Conservation (phyloP, 2,329 filamentous ascomycete species). For the Aspergillus brunneoviolaceus region DNA sequence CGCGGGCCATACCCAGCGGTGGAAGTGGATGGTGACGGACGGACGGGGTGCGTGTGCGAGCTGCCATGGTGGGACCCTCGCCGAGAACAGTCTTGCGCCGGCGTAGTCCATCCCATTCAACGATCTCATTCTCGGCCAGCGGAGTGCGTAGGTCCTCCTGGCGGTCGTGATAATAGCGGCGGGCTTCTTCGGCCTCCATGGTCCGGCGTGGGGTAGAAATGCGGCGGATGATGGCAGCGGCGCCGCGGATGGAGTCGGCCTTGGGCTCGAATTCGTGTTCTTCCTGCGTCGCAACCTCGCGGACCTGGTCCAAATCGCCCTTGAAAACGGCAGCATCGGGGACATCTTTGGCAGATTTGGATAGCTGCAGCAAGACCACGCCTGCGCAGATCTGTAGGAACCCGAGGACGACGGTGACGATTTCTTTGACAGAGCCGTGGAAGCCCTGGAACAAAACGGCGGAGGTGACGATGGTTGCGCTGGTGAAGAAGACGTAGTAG, state of each 20-base stretch:
- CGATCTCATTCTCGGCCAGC: slow-evolving; percentile 74
- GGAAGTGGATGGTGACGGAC: slow-evolving; percentile 60
- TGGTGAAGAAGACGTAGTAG: slow-evolving; percentile 98
- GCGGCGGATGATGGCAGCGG: slow-evolving; percentile 81
- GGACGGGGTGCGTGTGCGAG: slow-evolving; percentile 32
- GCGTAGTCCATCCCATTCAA: slow-evolving; percentile 90
- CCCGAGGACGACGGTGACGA: slow-evolving; percentile 86
- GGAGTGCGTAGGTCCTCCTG: slow-evolving; percentile 68
- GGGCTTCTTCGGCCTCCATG: slow-evolving; percentile 77
- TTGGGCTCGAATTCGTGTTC: slow-evolving; percentile 96
- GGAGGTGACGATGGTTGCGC: slow-evolving; percentile 89
- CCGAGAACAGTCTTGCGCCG: slow-evolving; percentile 63
- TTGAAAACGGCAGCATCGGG: slow-evolving; percentile 89
- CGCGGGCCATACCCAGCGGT: slow-evolving; percentile 82
- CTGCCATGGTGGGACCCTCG: slow-evolving; percentile 43
- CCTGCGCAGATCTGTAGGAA: slow-evolving; percentile 93
- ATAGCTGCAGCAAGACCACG: slow-evolving; percentile 90
- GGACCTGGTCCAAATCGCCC: slow-evolving; percentile 90
- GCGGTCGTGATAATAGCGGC: slow-evolving; percentile 76
- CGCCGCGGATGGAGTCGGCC: slow-evolving; percentile 89
- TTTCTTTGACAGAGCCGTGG: slow-evolving; percentile 77
- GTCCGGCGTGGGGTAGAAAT: slow-evolving; percentile 73
- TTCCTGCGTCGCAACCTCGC: slow-evolving; percentile 90
- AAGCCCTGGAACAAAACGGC: slow-evolving; percentile 91
- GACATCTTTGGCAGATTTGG: slow-evolving; percentile 96